Evolutionary conservation across 345 rosid species (phyloP).

Genomic region (Psidium guajava): DNA sequence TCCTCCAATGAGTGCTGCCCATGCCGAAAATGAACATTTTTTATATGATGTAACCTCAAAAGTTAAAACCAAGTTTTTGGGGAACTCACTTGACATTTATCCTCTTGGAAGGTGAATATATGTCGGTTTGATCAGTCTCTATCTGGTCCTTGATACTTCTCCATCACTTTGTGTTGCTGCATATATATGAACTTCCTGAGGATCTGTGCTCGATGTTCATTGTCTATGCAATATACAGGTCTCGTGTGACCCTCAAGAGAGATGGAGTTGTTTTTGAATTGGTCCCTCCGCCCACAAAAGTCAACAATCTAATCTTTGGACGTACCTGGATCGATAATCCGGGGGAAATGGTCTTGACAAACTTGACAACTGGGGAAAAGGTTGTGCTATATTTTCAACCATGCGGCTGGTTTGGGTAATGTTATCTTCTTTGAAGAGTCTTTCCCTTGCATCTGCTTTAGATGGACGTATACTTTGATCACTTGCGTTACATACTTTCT

Average conservation of each 20-base stretch:
- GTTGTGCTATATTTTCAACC: slow-evolving; percentile 68
- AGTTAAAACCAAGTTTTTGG: slow-evolving; percentile 76
- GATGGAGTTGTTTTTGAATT: slow-evolving; percentile 64
- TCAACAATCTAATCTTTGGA: slow-evolving; percentile 68
- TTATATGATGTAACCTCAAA: slow-evolving; percentile 70
- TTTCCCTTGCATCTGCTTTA: background rate
- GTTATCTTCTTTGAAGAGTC: background rate
- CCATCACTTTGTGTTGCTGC: background rate
- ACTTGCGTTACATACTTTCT: background rate
- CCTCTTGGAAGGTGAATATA: slow-evolving; percentile 62
- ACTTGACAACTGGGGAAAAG: slow-evolving; percentile 65
- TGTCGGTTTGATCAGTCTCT: background rate
- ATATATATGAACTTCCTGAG: background rate
- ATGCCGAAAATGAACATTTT: slow-evolving; percentile 84
- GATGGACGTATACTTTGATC: background rate
- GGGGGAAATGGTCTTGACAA: slow-evolving; percentile 74
- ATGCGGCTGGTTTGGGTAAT: slow-evolving; percentile 83
- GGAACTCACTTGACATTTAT: slow-evolving; percentile 59
- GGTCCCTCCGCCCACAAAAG: slow-evolving; percentile 69
- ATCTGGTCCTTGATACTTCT: background rate
- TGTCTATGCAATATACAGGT: slow-evolving; percentile 22
- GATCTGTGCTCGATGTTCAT: background rate
- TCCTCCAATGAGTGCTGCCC: slow-evolving; percentile 94
- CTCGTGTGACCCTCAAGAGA: slow-evolving; percentile 51
- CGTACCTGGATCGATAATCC: slow-evolving; percentile 74